A percentile compares a stretch with the other conserved stretches of the same genome.
phyloP scores from a whole-genome alignment of 176 grass and related monocot genomes.

The Melocanna baccifera region DNA sequence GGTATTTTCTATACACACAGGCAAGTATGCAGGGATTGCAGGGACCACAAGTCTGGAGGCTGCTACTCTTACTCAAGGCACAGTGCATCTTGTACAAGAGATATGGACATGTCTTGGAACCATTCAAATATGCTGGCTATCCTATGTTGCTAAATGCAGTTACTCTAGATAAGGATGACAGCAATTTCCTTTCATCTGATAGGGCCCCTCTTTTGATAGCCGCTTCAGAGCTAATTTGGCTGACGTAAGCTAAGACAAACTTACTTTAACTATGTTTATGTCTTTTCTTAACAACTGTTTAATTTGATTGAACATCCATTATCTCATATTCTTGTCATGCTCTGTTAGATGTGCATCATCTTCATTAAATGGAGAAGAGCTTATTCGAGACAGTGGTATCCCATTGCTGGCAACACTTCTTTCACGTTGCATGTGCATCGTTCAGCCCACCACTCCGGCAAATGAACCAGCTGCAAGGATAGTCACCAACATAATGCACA shows the following conservation, averaged over 20 bases:
- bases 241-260: slow-evolving; percentile 68
- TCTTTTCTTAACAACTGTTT: not conserved
- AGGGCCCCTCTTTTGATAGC: slow-evolving; percentile 84
- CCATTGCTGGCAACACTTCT: slow-evolving; percentile 91
- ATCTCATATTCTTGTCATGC: slow-evolving; percentile 29
- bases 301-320: slow-evolving; percentile 21
- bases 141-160: slow-evolving; percentile 96
- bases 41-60: slow-evolving; percentile 92
- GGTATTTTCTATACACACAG: slow-evolving; percentile 30
- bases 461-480: slow-evolving; percentile 90
- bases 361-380: slow-evolving; percentile 93
- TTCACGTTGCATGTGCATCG: slow-evolving; percentile 93
- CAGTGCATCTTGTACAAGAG: slow-evolving; percentile 98
- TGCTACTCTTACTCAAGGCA: slow-evolving; percentile 88
- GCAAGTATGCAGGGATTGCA: slow-evolving; percentile 99
- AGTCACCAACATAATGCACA: slow-evolving; percentile 94
- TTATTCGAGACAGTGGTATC: slow-evolving; percentile 94
- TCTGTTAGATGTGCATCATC: slow-evolving; percentile 80
- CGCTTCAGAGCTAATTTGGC: slow-evolving; percentile 95
- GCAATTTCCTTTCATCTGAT: slow-evolving; percentile 97
- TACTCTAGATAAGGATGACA: slow-evolving; percentile 90
- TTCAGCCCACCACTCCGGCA: slow-evolving; percentile 90
- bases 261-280: slow-evolving; percentile 24
- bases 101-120: slow-evolving; percentile 89
- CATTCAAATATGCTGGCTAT: slow-evolving; percentile 99